These are phyloP conservation scores for Fusarium abutilonis DNA, from an alignment of 2,329 filamentous ascomycete genomes.

Conservation along the genomic window DNA sequence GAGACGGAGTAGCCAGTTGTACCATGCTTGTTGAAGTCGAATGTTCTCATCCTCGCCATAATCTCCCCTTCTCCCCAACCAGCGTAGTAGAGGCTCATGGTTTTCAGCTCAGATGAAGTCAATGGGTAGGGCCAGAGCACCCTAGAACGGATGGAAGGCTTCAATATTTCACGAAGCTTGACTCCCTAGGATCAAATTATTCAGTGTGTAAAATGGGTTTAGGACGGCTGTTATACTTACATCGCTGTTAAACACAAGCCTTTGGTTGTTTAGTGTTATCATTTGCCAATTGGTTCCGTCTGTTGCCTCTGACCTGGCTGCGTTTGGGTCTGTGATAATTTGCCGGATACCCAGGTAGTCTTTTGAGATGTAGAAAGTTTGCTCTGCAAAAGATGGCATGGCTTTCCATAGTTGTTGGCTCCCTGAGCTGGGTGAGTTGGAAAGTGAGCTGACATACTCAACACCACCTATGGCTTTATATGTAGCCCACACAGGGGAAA, in stretches of 20 bases:
- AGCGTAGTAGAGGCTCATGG: constrained; percentile 9
- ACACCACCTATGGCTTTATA: constrained; percentile 15
- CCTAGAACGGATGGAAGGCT: neutral
- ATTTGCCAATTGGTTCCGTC: constrained; percentile 17
- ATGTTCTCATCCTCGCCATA: constrained; percentile 7
- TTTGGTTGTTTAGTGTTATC: neutral
- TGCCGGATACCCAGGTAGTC: constrained; percentile 27
- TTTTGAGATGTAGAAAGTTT: constrained; percentile 1
- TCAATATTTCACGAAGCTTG: constrained; percentile 4
- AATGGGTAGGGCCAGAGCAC: constrained; percentile 7
- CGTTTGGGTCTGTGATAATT: neutral
- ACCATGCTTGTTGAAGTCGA: constrained; percentile 12
- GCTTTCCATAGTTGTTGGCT: neutral
- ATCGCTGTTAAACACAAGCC: constrained; percentile 4
- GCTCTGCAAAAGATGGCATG: rapidly evolving
- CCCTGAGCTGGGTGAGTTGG: neutral
- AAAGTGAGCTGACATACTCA: constrained; percentile 8
- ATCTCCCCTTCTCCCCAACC: constrained; percentile 17
- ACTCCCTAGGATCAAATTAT: neutral
- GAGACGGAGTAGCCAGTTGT: constrained; percentile 20
- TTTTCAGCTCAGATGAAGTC: neutral
- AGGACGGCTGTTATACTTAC: neutral
- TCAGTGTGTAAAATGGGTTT: neutral
- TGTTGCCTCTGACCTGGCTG: too few species aligned
- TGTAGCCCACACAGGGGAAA: neutral